Evolutionary conservation across 495 filamentous ascomycete species (phyloP).

Genomic region (Aspergillus conjunctus): DNA sequence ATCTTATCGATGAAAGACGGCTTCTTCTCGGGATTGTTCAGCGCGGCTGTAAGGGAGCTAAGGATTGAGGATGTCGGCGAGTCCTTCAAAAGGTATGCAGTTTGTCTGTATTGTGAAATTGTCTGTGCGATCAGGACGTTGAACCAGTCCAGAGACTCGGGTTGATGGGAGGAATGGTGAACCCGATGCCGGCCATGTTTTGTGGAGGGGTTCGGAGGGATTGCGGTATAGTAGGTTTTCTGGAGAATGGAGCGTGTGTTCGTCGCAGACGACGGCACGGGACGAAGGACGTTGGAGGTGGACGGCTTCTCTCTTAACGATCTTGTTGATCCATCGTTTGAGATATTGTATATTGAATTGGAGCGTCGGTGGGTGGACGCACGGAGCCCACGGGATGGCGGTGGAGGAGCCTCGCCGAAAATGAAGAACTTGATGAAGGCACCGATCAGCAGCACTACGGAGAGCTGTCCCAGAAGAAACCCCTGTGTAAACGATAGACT

Average conservation of each 20-base stretch:
- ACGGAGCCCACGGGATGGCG: conserved; percentile 74
- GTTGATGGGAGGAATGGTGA: conserved; percentile 78
- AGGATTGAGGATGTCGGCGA: conserved; percentile 71
- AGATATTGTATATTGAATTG: conserved; percentile 53
- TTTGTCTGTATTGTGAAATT: conserved; percentile 89
- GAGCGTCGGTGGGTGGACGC: conserved; percentile 64
- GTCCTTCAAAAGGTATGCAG: conserved; percentile 81
- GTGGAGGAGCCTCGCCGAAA: conserved; percentile 87
- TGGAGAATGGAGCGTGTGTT: conserved; percentile 89
- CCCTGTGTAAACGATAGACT: conserved; percentile 91
- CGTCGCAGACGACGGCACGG: conserved; percentile 54
- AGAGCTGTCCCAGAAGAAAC: conserved; percentile 89
- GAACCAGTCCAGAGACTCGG: conserved; percentile 99
- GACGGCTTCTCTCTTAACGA: conserved; percentile 75
- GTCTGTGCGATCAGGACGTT: conserved; percentile 97
- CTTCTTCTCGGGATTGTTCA: conserved; percentile 78
- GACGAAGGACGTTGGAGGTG: conserved; percentile 70
- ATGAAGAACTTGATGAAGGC: conserved; percentile 99
- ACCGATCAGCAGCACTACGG: conserved; percentile 83
- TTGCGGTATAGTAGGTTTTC: conserved; percentile 98
- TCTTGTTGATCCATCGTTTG: conserved; percentile 37
- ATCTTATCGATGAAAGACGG: conserved; percentile 94
- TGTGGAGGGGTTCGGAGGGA: conserved; percentile 43
- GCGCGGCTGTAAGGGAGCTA: conserved; percentile 81
- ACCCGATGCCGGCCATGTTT: conserved; percentile 51